Evolutionary conservation across 2,329 filamentous ascomycete species (phyloP), one percentile per base, ranked within the genome.

Genomic region (Ceratocystis harringtonii): DNA sequence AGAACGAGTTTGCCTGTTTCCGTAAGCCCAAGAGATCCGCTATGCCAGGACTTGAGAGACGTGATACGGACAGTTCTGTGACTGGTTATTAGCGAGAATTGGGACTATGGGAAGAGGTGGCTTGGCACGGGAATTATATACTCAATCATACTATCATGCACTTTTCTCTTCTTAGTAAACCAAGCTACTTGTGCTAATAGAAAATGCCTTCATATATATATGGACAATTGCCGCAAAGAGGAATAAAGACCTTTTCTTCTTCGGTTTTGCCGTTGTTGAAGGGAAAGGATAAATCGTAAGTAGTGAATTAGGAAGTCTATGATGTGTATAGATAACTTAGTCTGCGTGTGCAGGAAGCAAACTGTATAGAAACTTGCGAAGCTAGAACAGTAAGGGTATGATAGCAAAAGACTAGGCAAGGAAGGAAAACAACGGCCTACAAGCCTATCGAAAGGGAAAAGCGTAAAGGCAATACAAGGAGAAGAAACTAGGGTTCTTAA

Each of bases 1-100:
- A 87, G 76, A 90, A 86, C 69, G 89, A 95, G 74, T 96, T 96
- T 78, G 84, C 86, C n/a, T 92, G 89, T 74, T 92, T 92, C 73
- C 86, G 82, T 74, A 88, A 86, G 74, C 78, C 78, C 22, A 82
- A 83, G 73, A 75, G 79, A 68, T 22, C 66, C 30, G 50, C 41
- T 19, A 60, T 44, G 12, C 66, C 61, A 44, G 66, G 62, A 5
- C 19, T 68, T 48, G 65, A 65, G 65, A 64, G 67, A 41, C 65
- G 58, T 41, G 65, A 66, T 65, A 68, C 65, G 3, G 64, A 60
- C 7, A 58, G 52, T 28, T 64, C 63, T 22, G 36, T 45, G 57
- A n/a, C 28, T n/a, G 48, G 63, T 17, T 62, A 60, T 28, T 19
- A 32, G 45, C 36, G 10, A 17, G 32, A 45, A 7, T 19, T 30